Conservation (phyloP, 805 yeast species). For the Lipomyces chichibuensis region DNA sequence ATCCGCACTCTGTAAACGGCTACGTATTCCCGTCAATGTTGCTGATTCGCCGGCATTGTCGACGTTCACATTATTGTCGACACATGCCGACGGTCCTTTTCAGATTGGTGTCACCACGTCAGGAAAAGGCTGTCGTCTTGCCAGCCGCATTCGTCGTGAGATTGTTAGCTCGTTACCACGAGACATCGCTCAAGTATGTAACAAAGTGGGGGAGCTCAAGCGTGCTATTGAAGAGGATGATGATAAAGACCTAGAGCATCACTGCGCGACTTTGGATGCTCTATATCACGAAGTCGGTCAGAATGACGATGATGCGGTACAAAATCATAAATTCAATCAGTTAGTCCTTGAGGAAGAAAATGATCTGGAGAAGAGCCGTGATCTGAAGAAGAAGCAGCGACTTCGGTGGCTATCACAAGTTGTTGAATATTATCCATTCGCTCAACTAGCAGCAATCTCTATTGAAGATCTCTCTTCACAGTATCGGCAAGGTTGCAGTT, state of each 20-base stretch:
- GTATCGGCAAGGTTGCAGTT: slow-evolving; percentile 39
- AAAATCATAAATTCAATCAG: slow-evolving; percentile 59
- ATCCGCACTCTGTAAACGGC: slow-evolving; percentile 55
- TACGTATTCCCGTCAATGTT: slow-evolving; percentile 82
- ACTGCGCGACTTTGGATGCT: slow-evolving; percentile 19
- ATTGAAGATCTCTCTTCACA: slow-evolving; percentile 59
- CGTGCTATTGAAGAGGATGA: slow-evolving; percentile 58
- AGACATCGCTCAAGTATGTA: slow-evolving; percentile 69
- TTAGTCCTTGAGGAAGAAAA: slow-evolving; percentile 62
- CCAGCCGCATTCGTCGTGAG: slow-evolving; percentile 77
- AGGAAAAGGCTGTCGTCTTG: slow-evolving; percentile 88
- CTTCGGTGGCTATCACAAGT: slow-evolving; percentile 86
- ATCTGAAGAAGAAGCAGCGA: slow-evolving; percentile 49
- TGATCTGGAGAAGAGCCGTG: slow-evolving; percentile 16
- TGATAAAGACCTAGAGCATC: slow-evolving; percentile 41
- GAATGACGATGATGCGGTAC: slow-evolving; percentile 71
- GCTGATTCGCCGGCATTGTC: slow-evolving; percentile 72
- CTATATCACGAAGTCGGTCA: slow-evolving; percentile 49
- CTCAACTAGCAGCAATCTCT: slow-evolving; percentile 61
- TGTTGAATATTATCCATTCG: slow-evolving; percentile 86
- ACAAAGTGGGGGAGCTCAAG: slow-evolving; percentile 69
- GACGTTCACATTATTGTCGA: slow-evolving; percentile 75
- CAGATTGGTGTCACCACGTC: slow-evolving; percentile 83
- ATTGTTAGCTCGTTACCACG: slow-evolving; percentile 63
- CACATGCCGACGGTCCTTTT: slow-evolving; percentile 69